These are phyloP conservation scores for Candolleomyces efflorescens DNA, from an alignment of 768 basidiomycete species.

Conservation along the genomic window DNA sequence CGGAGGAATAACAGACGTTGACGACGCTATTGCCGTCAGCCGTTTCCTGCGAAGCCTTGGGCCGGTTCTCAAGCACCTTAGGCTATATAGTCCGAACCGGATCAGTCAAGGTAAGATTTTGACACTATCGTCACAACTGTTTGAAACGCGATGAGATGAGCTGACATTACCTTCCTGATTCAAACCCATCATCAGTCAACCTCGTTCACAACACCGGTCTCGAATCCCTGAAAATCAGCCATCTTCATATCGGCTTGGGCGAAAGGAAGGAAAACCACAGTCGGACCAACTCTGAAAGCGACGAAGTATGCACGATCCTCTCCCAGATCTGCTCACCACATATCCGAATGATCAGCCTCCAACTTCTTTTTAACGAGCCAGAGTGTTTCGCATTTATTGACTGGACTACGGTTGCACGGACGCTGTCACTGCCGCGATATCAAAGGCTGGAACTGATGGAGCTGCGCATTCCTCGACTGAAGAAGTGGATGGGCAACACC, in stretches of 20 bases:
- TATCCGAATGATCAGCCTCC: conserved; percentile 6
- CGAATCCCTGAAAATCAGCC: conserved; percentile 17
- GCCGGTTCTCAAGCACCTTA: conserved; percentile 18
- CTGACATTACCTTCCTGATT: neutral
- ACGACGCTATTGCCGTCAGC: conserved; percentile 18
- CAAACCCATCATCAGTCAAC: conserved; percentile 4
- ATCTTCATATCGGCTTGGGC: conserved; percentile 16
- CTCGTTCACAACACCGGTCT: conserved; percentile 11
- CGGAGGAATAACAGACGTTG: conserved; percentile 16
- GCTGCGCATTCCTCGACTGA: conserved; percentile 7
- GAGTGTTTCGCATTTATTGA: conserved; percentile 5
- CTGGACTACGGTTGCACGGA: conserved; percentile 9
- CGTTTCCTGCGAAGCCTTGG: conserved; percentile 20
- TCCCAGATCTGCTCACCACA: conserved; percentile 10
- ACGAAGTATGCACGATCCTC: conserved; percentile 11
- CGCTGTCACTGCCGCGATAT: conserved; percentile 11
- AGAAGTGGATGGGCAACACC: neutral
- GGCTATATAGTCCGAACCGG: conserved; percentile 17
- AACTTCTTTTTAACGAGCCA: conserved; percentile 8
- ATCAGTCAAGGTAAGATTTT: conserved; percentile 19
- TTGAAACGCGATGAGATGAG: neutral
- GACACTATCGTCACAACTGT: neutral
- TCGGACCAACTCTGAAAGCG: neutral
- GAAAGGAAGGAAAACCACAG: neutral
- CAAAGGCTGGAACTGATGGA: conserved; percentile 5